Percentiles rank a stretch among this genome's conserved stretches.
Conservation (phyloP, 2,329 filamentous ascomycete genomes). For the Cyphellophora europaea region DNA sequence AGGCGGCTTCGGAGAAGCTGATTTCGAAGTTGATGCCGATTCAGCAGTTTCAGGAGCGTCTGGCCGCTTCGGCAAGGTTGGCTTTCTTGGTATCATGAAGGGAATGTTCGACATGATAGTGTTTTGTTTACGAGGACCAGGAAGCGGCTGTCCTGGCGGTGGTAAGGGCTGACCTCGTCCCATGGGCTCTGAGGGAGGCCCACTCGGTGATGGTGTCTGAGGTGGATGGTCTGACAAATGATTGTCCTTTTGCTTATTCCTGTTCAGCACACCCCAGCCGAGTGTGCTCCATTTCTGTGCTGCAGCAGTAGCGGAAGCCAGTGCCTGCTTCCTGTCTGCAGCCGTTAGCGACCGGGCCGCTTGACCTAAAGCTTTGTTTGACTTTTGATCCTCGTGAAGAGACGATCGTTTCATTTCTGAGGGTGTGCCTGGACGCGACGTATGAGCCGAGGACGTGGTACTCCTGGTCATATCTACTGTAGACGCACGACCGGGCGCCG, state of each 20-base stretch:
- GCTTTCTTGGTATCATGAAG: conserved; percentile 28
- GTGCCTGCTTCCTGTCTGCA: conserved; percentile 29
- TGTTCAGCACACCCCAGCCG: conserved; percentile 36
- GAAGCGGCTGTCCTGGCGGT: conserved; percentile 70
- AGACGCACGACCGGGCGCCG: conserved; percentile 21
- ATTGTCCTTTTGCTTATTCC: conserved; percentile 26
- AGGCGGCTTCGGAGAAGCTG: conserved; percentile 21
- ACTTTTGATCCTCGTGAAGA: conserved; percentile 6
- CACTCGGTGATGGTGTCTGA: conserved; percentile 23
- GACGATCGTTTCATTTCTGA: conserved; percentile 15
- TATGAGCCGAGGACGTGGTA: conserved; percentile 1
- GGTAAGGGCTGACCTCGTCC: conserved; percentile 74
- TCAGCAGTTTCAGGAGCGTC: conserved; percentile 11
- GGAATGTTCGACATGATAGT: conserved; percentile 21
- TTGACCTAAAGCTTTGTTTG: conserved; percentile 8
- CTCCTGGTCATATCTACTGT: conserved; percentile 4
- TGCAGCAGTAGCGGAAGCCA: conserved; percentile 41
- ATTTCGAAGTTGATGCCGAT: neutral
- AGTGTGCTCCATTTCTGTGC: conserved; percentile 47
- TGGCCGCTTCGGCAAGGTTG: conserved; percentile 19
- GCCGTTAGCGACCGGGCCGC: conserved; percentile 18
- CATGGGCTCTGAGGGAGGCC: conserved; percentile 58
- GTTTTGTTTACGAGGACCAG: conserved; percentile 49
- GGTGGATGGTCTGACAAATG: conserved; percentile 29
- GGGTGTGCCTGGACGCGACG: conserved; percentile 14